Evolutionary conservation across 495 filamentous ascomycete species (phyloP).

Genomic region (Neurospora africana): DNA sequence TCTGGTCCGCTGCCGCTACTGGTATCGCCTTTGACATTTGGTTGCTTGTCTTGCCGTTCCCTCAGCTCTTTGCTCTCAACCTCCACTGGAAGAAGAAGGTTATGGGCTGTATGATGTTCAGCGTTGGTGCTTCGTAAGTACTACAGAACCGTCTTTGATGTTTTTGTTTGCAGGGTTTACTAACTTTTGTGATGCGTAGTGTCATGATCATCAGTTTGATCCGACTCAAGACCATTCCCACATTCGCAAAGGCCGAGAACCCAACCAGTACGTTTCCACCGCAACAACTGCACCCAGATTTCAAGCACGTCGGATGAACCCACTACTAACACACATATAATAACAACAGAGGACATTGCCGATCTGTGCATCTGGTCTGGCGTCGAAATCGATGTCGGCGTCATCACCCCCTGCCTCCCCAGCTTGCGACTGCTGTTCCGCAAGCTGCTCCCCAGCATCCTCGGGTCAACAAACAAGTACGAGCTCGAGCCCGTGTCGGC

Average conservation of each 20-base stretch:
- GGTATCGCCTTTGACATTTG: slow-evolving; percentile 28
- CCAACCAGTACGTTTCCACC: slow-evolving; percentile 19
- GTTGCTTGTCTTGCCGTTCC: slow-evolving; percentile 28
- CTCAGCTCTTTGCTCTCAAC: slow-evolving; percentile 22
- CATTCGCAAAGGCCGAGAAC: slow-evolving; percentile 14
- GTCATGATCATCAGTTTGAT: slow-evolving; percentile 22
- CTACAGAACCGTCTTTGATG: background rate
- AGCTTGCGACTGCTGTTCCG: slow-evolving; percentile 18
- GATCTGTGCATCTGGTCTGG: slow-evolving; percentile 20
- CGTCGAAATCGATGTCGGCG: slow-evolving; percentile 23
- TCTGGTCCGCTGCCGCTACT: slow-evolving; percentile 20
- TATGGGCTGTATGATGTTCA: slow-evolving; percentile 27
- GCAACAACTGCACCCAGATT: background rate
- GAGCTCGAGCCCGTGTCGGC: slow-evolving; percentile 6
- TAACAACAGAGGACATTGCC: slow-evolving; percentile 15
- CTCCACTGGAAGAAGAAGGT: slow-evolving; percentile 27
- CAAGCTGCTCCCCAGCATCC: slow-evolving; percentile 9
- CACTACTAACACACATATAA: background rate
- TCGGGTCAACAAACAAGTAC: slow-evolving; percentile 8
- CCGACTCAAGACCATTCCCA: slow-evolving; percentile 20
- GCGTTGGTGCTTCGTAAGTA: slow-evolving; percentile 26
- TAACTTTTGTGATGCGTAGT: slow-evolving; percentile 3
- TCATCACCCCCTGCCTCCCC: slow-evolving; percentile 23
- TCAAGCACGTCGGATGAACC: background rate
- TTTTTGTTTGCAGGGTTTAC: background rate